A percentile compares a stretch with the other conserved stretches of the same genome.
These are phyloP conservation scores for Sanghuangporus sanghuang DNA, from an alignment of 1,284 basidiomycete genomes.

Conservation along the genomic window DNA sequence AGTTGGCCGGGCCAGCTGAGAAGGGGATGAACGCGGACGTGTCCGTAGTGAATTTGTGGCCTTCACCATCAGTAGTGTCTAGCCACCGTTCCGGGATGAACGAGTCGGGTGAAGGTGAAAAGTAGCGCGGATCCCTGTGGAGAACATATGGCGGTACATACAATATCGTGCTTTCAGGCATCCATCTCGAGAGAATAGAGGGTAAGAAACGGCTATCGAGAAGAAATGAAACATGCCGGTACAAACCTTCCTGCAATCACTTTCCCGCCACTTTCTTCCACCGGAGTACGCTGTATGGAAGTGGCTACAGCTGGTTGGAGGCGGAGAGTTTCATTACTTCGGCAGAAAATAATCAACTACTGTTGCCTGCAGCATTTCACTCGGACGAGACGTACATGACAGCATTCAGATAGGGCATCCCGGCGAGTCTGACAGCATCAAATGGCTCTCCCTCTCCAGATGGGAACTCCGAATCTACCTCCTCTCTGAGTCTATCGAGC, in stretches of 20 bases:
- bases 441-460: constrained; percentile 16
- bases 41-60: constrained; percentile 18
- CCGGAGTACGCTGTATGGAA: constrained; percentile 9
- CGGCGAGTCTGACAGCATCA: constrained; percentile 20
- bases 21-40: constrained; percentile 36
- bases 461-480: constrained; percentile 26
- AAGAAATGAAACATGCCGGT: no score
- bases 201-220: no score
- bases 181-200: constrained; percentile 28
- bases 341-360: not conserved
- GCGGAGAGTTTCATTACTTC: constrained; percentile 12
- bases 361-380: not conserved
- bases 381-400: constrained; percentile 25
- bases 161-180: constrained; percentile 45
- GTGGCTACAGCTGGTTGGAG: constrained; percentile 9
- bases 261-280: constrained; percentile 5
- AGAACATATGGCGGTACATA: constrained; percentile 43
- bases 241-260: constrained; percentile 4
- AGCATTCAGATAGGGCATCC: constrained; percentile 30
- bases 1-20: constrained; percentile 31
- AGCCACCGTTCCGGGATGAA: constrained; percentile 43
- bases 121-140: constrained; percentile 36
- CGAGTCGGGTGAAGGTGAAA: constrained; percentile 32
- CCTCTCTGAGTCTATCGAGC: constrained; percentile 24
- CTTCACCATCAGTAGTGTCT: not conserved